Percentiles rank a stretch among this genome's conserved stretches.
phyloP scores from a whole-genome alignment of 2,329 filamentous ascomycete species.

The Claviceps digitariae region DNA sequence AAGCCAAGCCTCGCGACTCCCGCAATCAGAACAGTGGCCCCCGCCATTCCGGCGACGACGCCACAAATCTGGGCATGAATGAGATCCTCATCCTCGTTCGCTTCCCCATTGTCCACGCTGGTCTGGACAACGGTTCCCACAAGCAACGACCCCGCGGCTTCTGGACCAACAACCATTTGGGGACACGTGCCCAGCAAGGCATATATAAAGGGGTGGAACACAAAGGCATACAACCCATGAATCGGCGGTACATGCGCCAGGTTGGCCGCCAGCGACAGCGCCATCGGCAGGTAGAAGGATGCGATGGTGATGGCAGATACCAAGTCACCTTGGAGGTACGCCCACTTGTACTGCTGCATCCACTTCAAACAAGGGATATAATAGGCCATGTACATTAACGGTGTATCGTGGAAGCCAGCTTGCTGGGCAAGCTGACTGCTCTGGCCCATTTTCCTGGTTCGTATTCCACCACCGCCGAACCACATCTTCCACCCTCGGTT shows the following conservation, averaged over 20 bases:
- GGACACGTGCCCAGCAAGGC: slow-evolving; percentile 83
- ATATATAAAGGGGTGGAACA: slow-evolving; percentile 85
- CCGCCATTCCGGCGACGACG: slow-evolving; percentile 76
- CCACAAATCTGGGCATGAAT: slow-evolving; percentile 75
- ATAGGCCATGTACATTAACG: slow-evolving; percentile 79
- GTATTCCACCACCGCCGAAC: slow-evolving; percentile 37
- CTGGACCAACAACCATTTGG: slow-evolving; percentile 86
- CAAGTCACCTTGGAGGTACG: slow-evolving; percentile 74
- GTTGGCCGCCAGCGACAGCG: slow-evolving; percentile 82
- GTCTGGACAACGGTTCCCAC: slow-evolving; percentile 75
- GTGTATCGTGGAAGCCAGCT: slow-evolving; percentile 60
- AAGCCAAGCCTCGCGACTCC: slow-evolving; percentile 81
- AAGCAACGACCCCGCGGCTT: slow-evolving; percentile 83
- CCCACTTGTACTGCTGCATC: slow-evolving; percentile 74
- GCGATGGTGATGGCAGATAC: slow-evolving; percentile 86
- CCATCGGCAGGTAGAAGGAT: slow-evolving; percentile 98
- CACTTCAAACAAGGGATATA: slow-evolving; percentile 87
- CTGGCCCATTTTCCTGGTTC: slow-evolving; percentile 55
- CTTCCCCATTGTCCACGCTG: slow-evolving; percentile 55
- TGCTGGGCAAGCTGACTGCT: slow-evolving; percentile 58
- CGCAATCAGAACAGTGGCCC: slow-evolving; percentile 75
- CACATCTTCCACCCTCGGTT: slow-evolving; percentile 33
- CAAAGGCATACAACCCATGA: slow-evolving; percentile 86
- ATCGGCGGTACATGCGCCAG: slow-evolving; percentile 86
- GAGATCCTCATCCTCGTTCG: slow-evolving; percentile 48